Evolutionary conservation across 768 basidiomycete genomes (phyloP).

Genomic region (Cystofilobasidium bisporidii): DNA sequence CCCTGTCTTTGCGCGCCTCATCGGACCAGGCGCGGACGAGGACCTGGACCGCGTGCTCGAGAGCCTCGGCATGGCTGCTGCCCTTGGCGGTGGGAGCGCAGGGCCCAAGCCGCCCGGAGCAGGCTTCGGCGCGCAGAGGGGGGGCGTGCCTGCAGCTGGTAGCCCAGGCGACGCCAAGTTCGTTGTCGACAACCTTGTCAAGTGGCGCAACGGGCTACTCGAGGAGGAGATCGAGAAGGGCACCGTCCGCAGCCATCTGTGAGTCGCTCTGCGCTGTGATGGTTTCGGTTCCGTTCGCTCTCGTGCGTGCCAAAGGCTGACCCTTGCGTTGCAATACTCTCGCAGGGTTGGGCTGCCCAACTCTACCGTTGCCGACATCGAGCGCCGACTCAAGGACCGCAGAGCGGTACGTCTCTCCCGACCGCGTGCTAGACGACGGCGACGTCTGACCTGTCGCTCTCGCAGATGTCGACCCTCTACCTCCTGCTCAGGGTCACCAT

Average conservation of each 20-base stretch:
- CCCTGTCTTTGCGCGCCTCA: slow-evolving; percentile 49
- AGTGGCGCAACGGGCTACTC: slow-evolving; percentile 51
- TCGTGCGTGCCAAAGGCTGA: no score
- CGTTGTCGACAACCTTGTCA: slow-evolving; percentile 14
- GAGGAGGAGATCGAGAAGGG: slow-evolving; percentile 49
- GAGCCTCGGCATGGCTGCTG: slow-evolving; percentile 51
- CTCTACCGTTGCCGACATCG: neutral
- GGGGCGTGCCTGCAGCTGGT: neutral
- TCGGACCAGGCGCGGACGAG: slow-evolving; percentile 63
- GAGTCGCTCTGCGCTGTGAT: no score
- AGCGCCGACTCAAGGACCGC: slow-evolving; percentile 33
- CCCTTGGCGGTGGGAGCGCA: slow-evolving; percentile 66
- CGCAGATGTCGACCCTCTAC: slow-evolving; percentile 63
- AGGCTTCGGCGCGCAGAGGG: slow-evolving; percentile 35
- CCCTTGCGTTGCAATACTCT: no score
- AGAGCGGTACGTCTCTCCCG: slow-evolving; percentile 35
- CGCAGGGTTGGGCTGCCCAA: neutral
- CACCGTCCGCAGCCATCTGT: slow-evolving; percentile 36
- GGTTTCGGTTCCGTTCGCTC: no score
- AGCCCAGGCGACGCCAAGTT: slow-evolving; percentile 17
- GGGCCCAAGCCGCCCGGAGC: slow-evolving; percentile 71
- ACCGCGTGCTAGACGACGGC: no score
- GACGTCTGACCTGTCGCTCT: no score
- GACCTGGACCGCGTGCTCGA: slow-evolving; percentile 77
- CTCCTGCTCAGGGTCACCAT: slow-evolving; percentile 82